Evolutionary conservation across 352 stramenopile genomes (phyloP).

Genomic region (Pythium utonaiense): DNA sequence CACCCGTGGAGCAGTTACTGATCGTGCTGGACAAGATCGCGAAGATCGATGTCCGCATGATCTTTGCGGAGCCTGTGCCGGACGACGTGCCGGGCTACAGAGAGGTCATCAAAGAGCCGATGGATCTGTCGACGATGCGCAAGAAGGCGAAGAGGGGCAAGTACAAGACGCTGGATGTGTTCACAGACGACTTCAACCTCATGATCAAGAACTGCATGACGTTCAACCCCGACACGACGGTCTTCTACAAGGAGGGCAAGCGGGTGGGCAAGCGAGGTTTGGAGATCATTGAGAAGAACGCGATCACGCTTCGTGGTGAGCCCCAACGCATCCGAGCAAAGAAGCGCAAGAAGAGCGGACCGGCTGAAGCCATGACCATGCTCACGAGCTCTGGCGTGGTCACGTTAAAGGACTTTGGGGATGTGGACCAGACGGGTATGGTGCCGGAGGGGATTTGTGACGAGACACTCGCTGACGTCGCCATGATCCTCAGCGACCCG

Average conservation of each 20-base stretch:
- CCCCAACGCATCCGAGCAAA: constrained; percentile 73
- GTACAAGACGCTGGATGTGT: constrained; percentile 80
- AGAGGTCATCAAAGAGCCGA: constrained; percentile 80
- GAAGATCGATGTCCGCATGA: constrained; percentile 67
- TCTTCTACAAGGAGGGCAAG: constrained; percentile 89
- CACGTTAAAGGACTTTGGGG: constrained; percentile 61
- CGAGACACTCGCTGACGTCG: constrained; percentile 68
- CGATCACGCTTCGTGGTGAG: constrained; percentile 54
- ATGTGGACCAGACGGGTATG: constrained; percentile 80
- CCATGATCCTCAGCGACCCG: constrained; percentile 71
- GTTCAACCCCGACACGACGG: constrained; percentile 82
- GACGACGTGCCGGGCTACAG: constrained; percentile 83
- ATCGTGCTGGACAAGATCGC: constrained; percentile 76
- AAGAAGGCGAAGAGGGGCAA: constrained; percentile 75
- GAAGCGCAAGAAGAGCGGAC: constrained; percentile 67
- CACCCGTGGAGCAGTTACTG: constrained; percentile 66
- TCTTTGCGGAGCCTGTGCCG: constrained; percentile 83
- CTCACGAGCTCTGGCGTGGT: constrained; percentile 63
- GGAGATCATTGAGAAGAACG: constrained; percentile 75
- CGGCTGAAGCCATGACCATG: constrained; percentile 64
- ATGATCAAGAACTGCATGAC: constrained; percentile 88
- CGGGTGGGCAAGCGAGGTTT: constrained; percentile 76
- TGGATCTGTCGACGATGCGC: constrained; percentile 84
- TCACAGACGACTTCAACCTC: constrained; percentile 75
- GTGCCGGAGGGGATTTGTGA: constrained; percentile 80